These are phyloP conservation scores for Neurospora pannonica DNA, from an alignment of 495 filamentous ascomycete species.

Conservation along the genomic window DNA sequence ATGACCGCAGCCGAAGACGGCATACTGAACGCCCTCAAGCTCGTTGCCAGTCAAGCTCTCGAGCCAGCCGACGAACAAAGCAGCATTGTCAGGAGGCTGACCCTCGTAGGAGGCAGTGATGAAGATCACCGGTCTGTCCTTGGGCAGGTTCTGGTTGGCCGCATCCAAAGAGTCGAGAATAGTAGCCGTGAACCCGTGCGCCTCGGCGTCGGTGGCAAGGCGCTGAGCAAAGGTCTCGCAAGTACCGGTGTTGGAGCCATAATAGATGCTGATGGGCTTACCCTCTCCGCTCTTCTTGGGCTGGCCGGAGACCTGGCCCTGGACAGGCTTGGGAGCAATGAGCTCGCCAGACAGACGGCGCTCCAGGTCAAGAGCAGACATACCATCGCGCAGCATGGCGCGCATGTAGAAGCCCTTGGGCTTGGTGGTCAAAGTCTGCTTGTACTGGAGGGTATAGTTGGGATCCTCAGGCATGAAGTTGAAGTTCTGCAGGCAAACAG, in stretches of 20 bases:
- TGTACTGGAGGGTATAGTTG: conserved; percentile 54
- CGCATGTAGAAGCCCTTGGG: conserved; percentile 65
- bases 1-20: conserved; percentile 55
- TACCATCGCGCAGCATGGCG: conserved; percentile 48
- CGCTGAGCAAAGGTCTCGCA: conserved; percentile 60
- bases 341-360: conserved; percentile 30
- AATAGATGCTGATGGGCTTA: conserved; percentile 52
- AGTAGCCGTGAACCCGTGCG: conserved; percentile 48
- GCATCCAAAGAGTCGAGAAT: conserved; percentile 50
- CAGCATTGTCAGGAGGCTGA: conserved; percentile 64
- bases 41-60: conserved; percentile 39
- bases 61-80: conserved; percentile 59
- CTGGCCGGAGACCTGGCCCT: conserved; percentile 5
- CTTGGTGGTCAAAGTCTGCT: conserved; percentile 68
- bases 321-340: neutral
- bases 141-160: conserved; percentile 52
- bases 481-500: conserved; percentile 54
- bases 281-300: conserved; percentile 10
- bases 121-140: conserved; percentile 52
- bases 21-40: conserved; percentile 47
- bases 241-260: conserved; percentile 67
- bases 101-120: conserved; percentile 69
- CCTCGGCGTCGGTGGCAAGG: conserved; percentile 47
- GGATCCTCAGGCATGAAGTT: conserved; percentile 49
- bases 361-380: conserved; percentile 50